A percentile compares a stretch with the other conserved stretches of the same genome.
Conservation (phyloP, 805 yeast species). For the Lipomyces yamadae region DNA sequence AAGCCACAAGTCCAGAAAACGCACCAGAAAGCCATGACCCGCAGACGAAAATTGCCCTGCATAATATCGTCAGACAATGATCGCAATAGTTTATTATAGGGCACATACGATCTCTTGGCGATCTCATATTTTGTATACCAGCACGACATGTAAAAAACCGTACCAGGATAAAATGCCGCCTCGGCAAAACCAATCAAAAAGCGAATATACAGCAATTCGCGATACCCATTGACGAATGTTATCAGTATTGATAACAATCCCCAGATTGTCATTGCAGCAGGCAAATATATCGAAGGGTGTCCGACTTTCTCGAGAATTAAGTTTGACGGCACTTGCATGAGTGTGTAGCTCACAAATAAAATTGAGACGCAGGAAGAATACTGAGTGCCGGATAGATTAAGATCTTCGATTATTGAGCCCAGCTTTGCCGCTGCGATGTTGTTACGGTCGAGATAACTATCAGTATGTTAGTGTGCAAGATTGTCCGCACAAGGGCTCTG, state of each 20-base stretch:
- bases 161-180: conserved; percentile 57
- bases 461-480: conserved; percentile 19
- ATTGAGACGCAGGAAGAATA: conserved; percentile 56
- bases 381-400: conserved; percentile 50
- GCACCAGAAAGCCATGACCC: conserved; percentile 59
- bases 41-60: conserved; percentile 52
- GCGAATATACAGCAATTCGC: conserved; percentile 53
- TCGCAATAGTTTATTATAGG: conserved; percentile 39
- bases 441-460: conserved; percentile 52
- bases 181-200: conserved; percentile 56
- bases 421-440: conserved; percentile 56
- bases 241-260: conserved; percentile 53
- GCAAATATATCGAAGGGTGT: conserved; percentile 57
- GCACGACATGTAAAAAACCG: conserved; percentile 56
- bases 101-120: conserved; percentile 50
- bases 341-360: conserved; percentile 55
- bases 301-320: conserved; percentile 54
- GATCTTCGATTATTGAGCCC: conserved; percentile 51
- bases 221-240: conserved; percentile 53
- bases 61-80: neutral
- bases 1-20: conserved; percentile 59
- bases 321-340: conserved; percentile 57
- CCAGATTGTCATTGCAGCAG: conserved; percentile 56
- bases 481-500: neutral
- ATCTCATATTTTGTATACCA: conserved; percentile 62